A percentile compares a stretch with the other conserved stretches of the same genome.
These are phyloP conservation scores for Podaxis sp. DNA, from an alignment of 768 basidiomycete species.

Conservation along the genomic window DNA sequence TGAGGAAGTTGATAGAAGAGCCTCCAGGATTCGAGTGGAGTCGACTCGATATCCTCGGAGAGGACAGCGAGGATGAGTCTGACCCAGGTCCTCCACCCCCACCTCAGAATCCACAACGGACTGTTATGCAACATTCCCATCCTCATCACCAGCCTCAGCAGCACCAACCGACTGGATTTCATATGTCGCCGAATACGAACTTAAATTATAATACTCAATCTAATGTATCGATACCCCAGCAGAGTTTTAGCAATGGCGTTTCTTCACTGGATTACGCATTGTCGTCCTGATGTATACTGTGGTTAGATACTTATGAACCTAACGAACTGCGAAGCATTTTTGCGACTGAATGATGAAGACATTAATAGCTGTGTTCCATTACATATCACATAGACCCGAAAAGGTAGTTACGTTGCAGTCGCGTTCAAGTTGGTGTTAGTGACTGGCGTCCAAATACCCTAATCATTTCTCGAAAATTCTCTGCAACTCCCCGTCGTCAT, in stretches of 20 bases:
- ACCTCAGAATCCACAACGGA: conserved; percentile 2
- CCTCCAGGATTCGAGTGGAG: conserved; percentile 47
- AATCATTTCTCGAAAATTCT: neutral
- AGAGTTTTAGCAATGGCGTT: conserved; percentile 18
- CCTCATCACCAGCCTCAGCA: conserved; percentile 6
- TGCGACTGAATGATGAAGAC: neutral
- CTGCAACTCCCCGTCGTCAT: neutral
- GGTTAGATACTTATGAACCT: neutral
- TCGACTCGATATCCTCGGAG: conserved; percentile 46
- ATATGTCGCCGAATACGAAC: conserved; percentile 5
- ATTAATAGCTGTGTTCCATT: neutral
- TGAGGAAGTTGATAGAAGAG: conserved; percentile 44
- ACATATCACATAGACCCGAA: neutral
- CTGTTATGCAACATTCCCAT: conserved; percentile 2
- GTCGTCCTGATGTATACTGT: conserved; percentile 14
- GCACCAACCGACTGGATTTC: conserved; percentile 4
- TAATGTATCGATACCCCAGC: conserved; percentile 17
- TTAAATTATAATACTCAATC: conserved; percentile 15
- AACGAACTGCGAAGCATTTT: neutral
- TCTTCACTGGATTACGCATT: conserved; percentile 34
- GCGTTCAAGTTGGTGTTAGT: neutral
- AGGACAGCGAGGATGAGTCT: conserved; percentile 46
- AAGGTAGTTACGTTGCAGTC: neutral
- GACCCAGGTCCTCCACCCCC: conserved; percentile 18
- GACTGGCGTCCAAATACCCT: neutral